Evolutionary conservation across 441 rosid genomes (phyloP).

Genomic region (Erysimum pusillum): DNA sequence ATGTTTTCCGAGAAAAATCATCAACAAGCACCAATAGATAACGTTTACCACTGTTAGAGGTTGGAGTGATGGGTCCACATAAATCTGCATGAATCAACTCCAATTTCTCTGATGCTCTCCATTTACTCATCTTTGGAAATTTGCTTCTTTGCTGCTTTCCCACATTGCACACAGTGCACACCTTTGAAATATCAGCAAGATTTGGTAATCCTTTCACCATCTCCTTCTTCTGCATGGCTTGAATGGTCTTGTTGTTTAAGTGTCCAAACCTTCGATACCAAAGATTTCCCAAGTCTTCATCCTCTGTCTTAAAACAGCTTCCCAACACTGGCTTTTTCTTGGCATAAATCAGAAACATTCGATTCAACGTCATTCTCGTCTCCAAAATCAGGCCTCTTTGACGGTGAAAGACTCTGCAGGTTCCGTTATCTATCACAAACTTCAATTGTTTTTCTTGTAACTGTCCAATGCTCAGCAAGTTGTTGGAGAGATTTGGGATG

Average conservation of each 20-base stretch:
- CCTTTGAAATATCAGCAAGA: too few species aligned
- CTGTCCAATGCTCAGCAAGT: background rate
- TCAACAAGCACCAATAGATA: background rate
- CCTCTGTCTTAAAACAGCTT: too few species aligned
- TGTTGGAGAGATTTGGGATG: background rate
- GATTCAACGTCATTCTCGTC: too few species aligned
- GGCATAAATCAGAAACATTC: too few species aligned
- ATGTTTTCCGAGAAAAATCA: background rate
- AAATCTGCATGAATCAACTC: background rate
- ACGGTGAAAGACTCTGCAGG: background rate
- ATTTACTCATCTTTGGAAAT: slow-evolving; percentile 11
- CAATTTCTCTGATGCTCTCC: background rate
- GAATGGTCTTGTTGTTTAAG: background rate
- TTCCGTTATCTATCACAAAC: background rate
- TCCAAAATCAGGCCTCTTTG: background rate
- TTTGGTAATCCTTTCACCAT: too few species aligned
- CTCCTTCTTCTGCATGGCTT: background rate
- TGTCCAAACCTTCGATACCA: slow-evolving; percentile 14
- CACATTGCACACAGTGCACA: slow-evolving; percentile 2
- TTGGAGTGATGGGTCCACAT: slow-evolving; percentile 14
- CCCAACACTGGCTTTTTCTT: too few species aligned
- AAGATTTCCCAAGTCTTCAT: background rate
- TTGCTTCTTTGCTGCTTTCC: slow-evolving; percentile 14
- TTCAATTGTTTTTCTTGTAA: background rate
- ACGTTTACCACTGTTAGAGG: background rate